Evolutionary conservation across 495 filamentous ascomycete species (phyloP).

Genomic region (Pseudomonodictys pantanalensis): DNA sequence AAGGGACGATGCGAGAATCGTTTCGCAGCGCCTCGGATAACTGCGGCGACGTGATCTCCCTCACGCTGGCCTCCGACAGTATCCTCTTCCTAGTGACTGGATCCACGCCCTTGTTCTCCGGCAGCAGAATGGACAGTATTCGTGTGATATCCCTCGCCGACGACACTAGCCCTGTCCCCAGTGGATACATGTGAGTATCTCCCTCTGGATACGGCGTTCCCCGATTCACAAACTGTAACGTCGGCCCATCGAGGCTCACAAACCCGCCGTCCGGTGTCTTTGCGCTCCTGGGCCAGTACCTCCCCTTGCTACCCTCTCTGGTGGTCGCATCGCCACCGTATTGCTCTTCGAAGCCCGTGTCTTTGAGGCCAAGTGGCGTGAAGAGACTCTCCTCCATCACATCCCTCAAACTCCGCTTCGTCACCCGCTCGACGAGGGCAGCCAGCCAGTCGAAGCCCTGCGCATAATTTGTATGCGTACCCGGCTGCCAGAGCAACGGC

Average conservation of each 20-base stretch:
- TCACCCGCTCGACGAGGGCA: conserved; percentile 13
- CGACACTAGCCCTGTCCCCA: conserved; percentile 10
- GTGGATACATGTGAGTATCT: conserved; percentile 2
- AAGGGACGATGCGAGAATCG: not conserved
- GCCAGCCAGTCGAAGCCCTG: conserved; percentile 21
- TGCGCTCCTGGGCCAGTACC: conserved; percentile 12
- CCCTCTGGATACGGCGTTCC: conserved; percentile 4
- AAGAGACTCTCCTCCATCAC: conserved; percentile 7
- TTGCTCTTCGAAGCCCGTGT: conserved; percentile 13
- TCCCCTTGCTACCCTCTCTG: not conserved
- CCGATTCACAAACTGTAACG: not conserved
- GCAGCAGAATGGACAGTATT: conserved; percentile 7
- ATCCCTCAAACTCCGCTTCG: not conserved
- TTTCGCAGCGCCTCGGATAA: conserved; percentile 8
- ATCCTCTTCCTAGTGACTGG: not conserved
- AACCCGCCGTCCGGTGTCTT: conserved; percentile 3
- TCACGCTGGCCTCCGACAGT: not conserved
- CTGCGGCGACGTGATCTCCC: conserved; percentile 1
- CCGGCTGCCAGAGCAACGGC: conserved; percentile 21
- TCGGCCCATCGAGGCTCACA: conserved; percentile 2
- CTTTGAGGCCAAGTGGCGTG: not conserved
- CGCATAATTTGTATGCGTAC: conserved; percentile 20
- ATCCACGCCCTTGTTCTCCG: conserved; percentile 12
- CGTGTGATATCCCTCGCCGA: conserved; percentile 6
- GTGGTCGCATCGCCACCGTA: conserved; percentile 12